Evolutionary conservation across 345 rosid genomes (phyloP).

Genomic region (Xanthoceras sorbifolium): DNA sequence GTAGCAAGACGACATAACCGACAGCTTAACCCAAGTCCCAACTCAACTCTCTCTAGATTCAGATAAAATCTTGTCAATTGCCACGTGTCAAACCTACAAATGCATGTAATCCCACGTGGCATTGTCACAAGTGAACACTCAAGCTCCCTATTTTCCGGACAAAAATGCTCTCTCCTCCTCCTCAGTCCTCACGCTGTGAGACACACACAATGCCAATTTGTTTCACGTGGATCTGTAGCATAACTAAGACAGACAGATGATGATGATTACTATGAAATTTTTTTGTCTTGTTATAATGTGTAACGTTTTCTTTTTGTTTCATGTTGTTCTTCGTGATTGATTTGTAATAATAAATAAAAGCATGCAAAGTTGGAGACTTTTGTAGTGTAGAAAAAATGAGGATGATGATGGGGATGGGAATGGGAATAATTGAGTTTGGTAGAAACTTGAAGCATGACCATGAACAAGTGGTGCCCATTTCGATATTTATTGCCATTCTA

Average conservation of each 20-base stretch:
- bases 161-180: too few relatives aligned
- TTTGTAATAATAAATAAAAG: background rate
- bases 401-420: background rate
- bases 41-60: background rate
- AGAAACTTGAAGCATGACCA: constrained; percentile 35
- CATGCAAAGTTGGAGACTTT: background rate
- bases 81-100: background rate
- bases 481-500: constrained; percentile 76
- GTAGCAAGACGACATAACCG: too few relatives aligned
- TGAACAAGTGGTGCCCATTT: constrained; percentile 63
- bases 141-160: too few relatives aligned
- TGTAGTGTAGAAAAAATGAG: background rate
- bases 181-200: too few relatives aligned
- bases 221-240: background rate
- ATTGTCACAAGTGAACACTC: too few relatives aligned
- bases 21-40: background rate
- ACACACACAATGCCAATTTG: too few relatives aligned
- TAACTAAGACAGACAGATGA: background rate
- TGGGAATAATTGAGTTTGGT: constrained; percentile 2
- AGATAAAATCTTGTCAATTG: background rate
- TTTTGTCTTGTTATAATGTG: background rate
- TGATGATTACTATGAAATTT: background rate
- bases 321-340: too few relatives aligned
- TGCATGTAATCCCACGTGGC: background rate
- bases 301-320: too few relatives aligned